Conservation (phyloP, 2,329 filamentous ascomycete genomes). For the Phialocephala subalpina region DNA sequence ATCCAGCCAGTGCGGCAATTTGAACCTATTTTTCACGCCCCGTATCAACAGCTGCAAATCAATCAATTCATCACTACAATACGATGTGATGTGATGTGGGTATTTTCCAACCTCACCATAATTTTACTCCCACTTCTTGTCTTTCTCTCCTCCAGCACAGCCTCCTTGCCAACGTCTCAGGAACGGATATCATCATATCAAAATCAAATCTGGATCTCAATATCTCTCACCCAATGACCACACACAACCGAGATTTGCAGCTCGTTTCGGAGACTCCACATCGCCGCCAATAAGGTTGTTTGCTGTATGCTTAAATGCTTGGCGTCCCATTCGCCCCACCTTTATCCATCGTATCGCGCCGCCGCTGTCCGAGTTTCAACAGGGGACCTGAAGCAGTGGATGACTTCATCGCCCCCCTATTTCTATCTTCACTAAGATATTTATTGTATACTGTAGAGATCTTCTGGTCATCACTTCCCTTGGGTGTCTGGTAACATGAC, state of each 20-base stretch:
- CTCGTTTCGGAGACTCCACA: conserved; percentile 10
- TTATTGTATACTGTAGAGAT: not conserved
- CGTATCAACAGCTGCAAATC: not conserved
- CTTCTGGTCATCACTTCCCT: not conserved
- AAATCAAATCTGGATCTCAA: not conserved
- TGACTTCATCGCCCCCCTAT: conserved; percentile 3
- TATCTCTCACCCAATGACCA: not conserved
- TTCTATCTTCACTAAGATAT: not conserved
- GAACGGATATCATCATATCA: not conserved
- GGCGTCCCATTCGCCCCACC: conserved; percentile 3
- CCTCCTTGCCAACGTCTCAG: conserved; percentile 3
- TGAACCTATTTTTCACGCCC: not conserved
- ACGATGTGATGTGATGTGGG: not conserved
- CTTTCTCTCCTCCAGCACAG: conserved; percentile 4
- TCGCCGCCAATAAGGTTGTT: conserved; percentile 1
- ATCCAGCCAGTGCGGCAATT: no score
- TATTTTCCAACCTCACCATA: not conserved
- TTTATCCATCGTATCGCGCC: not conserved
- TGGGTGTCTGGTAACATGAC: not conserved
- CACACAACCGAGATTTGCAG: conserved; percentile 14
- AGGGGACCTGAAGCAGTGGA: not conserved
- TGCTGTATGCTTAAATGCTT: conserved; percentile 16
- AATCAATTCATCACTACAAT: not conserved
- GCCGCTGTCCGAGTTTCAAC: conserved; percentile 6
- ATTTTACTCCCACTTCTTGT: not conserved